Evolutionary conservation across 768 basidiomycete species (phyloP).

Genomic region (Lanmaoa pseudosensibilis): DNA sequence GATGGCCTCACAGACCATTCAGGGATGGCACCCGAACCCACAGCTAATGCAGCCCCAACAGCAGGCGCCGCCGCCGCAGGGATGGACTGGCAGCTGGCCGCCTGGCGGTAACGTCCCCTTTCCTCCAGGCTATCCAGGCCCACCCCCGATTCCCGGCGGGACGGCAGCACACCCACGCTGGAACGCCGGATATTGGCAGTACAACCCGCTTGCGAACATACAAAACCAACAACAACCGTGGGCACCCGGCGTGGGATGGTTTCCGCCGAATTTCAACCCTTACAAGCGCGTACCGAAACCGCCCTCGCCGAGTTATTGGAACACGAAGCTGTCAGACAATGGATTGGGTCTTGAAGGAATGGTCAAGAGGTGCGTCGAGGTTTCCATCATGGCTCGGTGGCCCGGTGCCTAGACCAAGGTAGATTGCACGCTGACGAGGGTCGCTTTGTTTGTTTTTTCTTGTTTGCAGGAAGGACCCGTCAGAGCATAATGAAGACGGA

Average conservation of each 20-base stretch:
- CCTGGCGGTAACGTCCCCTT: slow-evolving; percentile 29
- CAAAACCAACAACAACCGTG: slow-evolving; percentile 30
- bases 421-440: slow-evolving; percentile 13
- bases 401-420: background rate
- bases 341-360: slow-evolving; percentile 65
- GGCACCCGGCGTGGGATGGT: slow-evolving; percentile 35
- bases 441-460: background rate
- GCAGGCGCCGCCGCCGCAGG: slow-evolving; percentile 25
- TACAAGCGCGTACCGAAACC: slow-evolving; percentile 63
- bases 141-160: slow-evolving; percentile 58
- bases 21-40: slow-evolving; percentile 36
- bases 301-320: slow-evolving; percentile 66
- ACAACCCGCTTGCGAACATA: slow-evolving; percentile 41
- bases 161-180: slow-evolving; percentile 45
- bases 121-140: slow-evolving; percentile 39
- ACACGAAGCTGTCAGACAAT: slow-evolving; percentile 56
- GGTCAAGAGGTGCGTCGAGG: slow-evolving; percentile 52
- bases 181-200: slow-evolving; percentile 54
- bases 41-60: slow-evolving; percentile 32
- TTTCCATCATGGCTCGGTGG: background rate
- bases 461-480: slow-evolving; percentile 26
- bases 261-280: slow-evolving; percentile 48
- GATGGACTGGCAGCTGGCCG: slow-evolving; percentile 42
- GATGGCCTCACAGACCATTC: slow-evolving; percentile 27
- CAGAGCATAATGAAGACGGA: slow-evolving; percentile 37